Base-by-base conservation (phyloP, 805 yeast species). In the Zygoascus bituminiphila region DNA sequence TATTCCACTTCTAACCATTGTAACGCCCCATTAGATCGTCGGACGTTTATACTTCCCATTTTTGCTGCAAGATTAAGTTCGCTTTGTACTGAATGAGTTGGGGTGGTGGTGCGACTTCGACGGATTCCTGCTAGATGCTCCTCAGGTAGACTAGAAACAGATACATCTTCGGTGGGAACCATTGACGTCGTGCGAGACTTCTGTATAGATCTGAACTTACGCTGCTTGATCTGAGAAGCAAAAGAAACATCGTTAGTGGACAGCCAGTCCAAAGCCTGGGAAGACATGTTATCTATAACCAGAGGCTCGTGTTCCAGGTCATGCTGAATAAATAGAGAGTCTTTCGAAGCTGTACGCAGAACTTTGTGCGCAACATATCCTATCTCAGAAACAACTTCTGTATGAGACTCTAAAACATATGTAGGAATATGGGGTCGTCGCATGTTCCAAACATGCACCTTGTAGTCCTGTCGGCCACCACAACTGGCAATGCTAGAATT, bases 391-490 rank as follows among this genome's bases (percentile, higher is more conserved):
- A 78, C 71, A 42, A 72, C 71, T 23, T 71, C 71, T 0, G 68
- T 49, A 55, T 81, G 85, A 6, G 65, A 58, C 47, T 74, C 78
- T 24, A 79, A 62, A 4, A 74, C 69, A 53, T 74, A 69, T 37
- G 74, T 72, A 0, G 97, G 96, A 20, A 88, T 75, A 59, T 75
- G 82, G 54, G 81, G 84, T 53, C 96, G 70, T 33, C 74, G 73
- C 45, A 87, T 69, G 39, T 80, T 81, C 75, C 85, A 87, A 3
- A 87, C 73, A 44, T 82, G 79, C 5, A 84, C 72, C 1, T 84
- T 76, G 38, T 69, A 55, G 57, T 84, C 94, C 57, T 84, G 60
- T 42, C 61, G 88, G 44, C 81, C 82, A 48, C 81, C 83, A 60
- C 83, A 82, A 35, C 82, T 74, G 0, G 94, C 95, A 52, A 88